Percentiles rank a stretch among this genome's conserved stretches.
Conservation (phyloP, 2,329 filamentous ascomycete genomes). For the Calonectria leucothoes region DNA sequence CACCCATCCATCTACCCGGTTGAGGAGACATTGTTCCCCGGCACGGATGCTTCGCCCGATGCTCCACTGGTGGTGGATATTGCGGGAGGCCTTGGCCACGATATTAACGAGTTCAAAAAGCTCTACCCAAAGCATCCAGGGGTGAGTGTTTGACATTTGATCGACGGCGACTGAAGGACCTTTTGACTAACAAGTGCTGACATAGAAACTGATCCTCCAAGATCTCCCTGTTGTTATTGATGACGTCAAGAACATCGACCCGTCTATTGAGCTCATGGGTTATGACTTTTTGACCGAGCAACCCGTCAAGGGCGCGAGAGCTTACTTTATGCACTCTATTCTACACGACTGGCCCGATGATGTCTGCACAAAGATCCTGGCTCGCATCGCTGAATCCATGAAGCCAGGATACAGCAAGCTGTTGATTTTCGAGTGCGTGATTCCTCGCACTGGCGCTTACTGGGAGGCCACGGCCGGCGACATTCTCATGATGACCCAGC, state of each 20-base stretch:
- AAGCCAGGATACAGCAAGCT: constrained; percentile 27
- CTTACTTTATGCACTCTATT: constrained; percentile 42
- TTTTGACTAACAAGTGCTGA: too few relatives aligned
- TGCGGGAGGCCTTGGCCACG: constrained; percentile 45
- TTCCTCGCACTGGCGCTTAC: neutral
- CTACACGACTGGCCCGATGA: constrained; percentile 53
- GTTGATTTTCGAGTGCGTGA: constrained; percentile 29
- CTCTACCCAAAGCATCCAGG: constrained; percentile 25
- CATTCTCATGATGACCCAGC: constrained; percentile 2
- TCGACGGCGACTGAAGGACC: too few relatives aligned
- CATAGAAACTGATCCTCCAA: too few relatives aligned
- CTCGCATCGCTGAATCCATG: constrained; percentile 44
- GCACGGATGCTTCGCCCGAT: constrained; percentile 28
- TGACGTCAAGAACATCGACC: too few relatives aligned
- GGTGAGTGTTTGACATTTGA: too few relatives aligned
- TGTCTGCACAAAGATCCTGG: constrained; percentile 45
- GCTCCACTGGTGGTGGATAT: constrained; percentile 44
- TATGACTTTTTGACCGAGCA: neutral
- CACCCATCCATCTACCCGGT: constrained; percentile 40
- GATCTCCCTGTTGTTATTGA: too few relatives aligned
- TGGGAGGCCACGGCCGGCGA: neutral
- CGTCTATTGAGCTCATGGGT: too few relatives aligned
- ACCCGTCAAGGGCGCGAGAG: neutral
- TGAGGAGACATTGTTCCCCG: constrained; percentile 38
- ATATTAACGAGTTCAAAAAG: constrained; percentile 43